A percentile compares a stretch with the other conserved stretches of the same genome.
phyloP scores from a whole-genome alignment of 805 yeast species.

The Ogataea philodendri region DNA sequence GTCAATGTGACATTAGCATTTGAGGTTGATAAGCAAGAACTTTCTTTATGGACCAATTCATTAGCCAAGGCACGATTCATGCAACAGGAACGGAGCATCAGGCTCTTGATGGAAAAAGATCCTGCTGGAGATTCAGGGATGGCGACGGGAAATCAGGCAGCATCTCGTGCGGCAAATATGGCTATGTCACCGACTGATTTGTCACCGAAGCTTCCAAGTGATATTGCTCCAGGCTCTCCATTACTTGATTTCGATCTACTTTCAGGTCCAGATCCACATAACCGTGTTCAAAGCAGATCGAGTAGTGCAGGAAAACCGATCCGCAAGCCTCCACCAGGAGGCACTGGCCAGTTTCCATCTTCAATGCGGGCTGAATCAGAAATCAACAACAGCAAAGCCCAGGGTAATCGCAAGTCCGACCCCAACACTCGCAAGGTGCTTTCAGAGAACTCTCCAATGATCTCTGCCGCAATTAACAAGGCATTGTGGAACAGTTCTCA shows the following conservation, averaged over 20 bases:
- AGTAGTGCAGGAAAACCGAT: conserved; percentile 1
- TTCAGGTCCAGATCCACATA: conserved; percentile 5
- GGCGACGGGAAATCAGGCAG: conserved; percentile 33
- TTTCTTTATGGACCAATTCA: conserved; percentile 56
- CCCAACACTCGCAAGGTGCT: conserved; percentile 20
- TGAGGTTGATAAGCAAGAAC: conserved; percentile 52
- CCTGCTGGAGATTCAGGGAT: conserved; percentile 35
- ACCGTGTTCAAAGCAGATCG: neutral
- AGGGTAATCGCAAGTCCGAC: conserved; percentile 8
- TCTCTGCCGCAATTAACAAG: conserved; percentile 35
- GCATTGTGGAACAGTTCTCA: conserved; percentile 31
- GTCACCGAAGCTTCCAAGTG: conserved; percentile 16
- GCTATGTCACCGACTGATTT: conserved; percentile 16
- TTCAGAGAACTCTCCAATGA: conserved; percentile 31
- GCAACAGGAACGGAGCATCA: conserved; percentile 44
- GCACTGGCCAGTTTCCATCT: conserved; percentile 18
- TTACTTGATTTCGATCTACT: conserved; percentile 14
- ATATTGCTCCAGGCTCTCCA: conserved; percentile 23
- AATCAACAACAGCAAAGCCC: conserved; percentile 1
- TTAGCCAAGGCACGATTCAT: conserved; percentile 47
- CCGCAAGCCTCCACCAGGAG: conserved; percentile 21
- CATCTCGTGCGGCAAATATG: conserved; percentile 37
- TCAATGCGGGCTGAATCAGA: conserved; percentile 20
- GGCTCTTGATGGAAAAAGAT: conserved; percentile 26
- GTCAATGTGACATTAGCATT: conserved; percentile 53